Conservation (phyloP, 108 stramenopile genomes). For the Cyclotella atomus region DNA sequence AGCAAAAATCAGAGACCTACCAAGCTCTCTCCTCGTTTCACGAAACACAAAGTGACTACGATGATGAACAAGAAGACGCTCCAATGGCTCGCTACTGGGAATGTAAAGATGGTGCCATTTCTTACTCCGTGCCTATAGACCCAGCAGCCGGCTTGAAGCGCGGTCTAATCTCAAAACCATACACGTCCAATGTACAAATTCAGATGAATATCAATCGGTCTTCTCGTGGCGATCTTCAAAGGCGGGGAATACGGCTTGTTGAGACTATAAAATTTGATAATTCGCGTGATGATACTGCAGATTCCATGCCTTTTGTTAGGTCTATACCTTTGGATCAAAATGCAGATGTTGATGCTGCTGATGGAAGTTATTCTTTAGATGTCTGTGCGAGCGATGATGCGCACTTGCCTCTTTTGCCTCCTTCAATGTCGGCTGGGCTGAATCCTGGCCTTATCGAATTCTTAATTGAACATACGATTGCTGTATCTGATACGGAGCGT, state of each 20-base stretch:
- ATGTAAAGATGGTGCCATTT: conserved; percentile 65
- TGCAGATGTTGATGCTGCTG: conserved; percentile 80
- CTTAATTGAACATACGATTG: conserved; percentile 75
- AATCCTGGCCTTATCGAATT: conserved; percentile 31
- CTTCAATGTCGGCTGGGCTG: conserved; percentile 32
- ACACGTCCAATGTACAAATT: conserved; percentile 54
- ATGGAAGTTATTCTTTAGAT: conserved; percentile 58
- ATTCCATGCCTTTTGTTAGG: conserved; percentile 39
- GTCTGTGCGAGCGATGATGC: conserved; percentile 1
- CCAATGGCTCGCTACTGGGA: conserved; percentile 31
- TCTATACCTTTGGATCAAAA: conserved; percentile 53
- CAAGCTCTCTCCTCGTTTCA: conserved; percentile 46
- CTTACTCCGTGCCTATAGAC: conserved; percentile 70
- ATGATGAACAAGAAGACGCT: conserved; percentile 8
- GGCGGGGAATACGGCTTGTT: conserved; percentile 27
- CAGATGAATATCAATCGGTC: conserved; percentile 8
- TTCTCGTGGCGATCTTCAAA: not conserved
- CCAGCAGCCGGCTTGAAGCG: conserved; percentile 71
- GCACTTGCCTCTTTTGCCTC: conserved; percentile 37
- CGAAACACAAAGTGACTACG: conserved; percentile 21
- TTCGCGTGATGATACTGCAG: not conserved
- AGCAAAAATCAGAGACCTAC: conserved; percentile 47
- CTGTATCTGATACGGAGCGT: conserved; percentile 61
- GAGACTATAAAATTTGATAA: conserved; percentile 32
- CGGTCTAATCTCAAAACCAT: conserved; percentile 54